Base-by-base conservation (phyloP, 2,329 filamentous ascomycete genomes). In the Fusarium oxysporum region DNA sequence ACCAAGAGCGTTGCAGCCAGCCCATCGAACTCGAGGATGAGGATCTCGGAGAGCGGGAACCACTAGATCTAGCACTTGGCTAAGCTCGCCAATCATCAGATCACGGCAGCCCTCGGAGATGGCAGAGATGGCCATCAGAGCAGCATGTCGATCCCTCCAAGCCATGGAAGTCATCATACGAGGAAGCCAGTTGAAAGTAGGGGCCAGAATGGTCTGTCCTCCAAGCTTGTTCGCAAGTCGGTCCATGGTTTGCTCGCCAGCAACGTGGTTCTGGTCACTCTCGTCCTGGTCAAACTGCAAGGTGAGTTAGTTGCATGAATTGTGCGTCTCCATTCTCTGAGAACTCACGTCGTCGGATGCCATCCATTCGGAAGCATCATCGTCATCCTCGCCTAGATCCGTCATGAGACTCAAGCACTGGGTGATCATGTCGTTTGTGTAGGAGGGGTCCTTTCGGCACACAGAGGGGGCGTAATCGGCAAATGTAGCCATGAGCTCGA, bases 371-470 rank as follows among this genome's bases (percentile, higher is more conserved):
- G 92, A 86, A 8, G 95, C 96, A 85, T 98, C 95, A 62, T 99
- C 96, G 76, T 99, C 96, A 76, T 98, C 96, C 70, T 92, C 88
- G 43, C 95, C 96, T 69, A 99, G 92, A 80, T 99, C 96, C 8
- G 96, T 98, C 96, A 99, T 99, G 76, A 99, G 85, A 76, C 96
- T 98, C 75, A 99, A 85, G 82, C 96, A 99, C 82, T 99, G 96
- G 2, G 95, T 98, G 73, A 99, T 97, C 96, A 99, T 99, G 73
- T 98, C 95, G 68, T 90, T 92, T 5, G 95, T 96, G 83, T 97
- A 99, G 16, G 91, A 92, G n/a, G 91, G 83, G 80, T 99, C 96
- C 81, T 97, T 98, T 80, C 92, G 94, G 86, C 96, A 98, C 91
- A 98, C 96, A 41, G 92, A 92, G 8, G 96, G 95, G 2, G 94